Base-by-base conservation (phyloP, 768 basidiomycete species). In the Kwoniella sp. region DNA sequence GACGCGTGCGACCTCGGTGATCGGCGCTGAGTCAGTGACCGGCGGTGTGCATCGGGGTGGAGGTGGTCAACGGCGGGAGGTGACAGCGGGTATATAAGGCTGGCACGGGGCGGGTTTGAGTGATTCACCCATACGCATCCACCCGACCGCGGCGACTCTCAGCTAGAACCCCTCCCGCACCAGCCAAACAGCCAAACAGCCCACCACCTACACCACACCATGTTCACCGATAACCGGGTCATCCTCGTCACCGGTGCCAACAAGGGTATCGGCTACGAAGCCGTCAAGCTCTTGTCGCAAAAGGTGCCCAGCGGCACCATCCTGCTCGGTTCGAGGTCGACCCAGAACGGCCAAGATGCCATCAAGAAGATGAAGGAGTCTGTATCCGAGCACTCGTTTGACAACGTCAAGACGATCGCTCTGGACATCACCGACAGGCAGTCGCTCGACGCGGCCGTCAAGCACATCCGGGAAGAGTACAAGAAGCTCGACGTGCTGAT, bases 161-260 rank as follows among this genome's bases (percentile, higher is more conserved):
- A n/a, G n/a, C n/a, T n/a, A n/a, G n/a, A n/a, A n/a, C n/a, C n/a
- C n/a, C n/a, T n/a, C n/a, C n/a, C n/a, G n/a, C n/a, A n/a, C n/a
- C n/a, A n/a, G n/a, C n/a, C n/a, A n/a, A n/a, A n/a, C n/a, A n/a
- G n/a, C n/a, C n/a, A n/a, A n/a, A n/a, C n/a, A n/a, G n/a, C n/a
- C 32, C 32, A 33, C 32, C 32, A 33, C 32, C 38, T 14, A 39
- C 38, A 39, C 8, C 38, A n/a, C 9, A 39, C 38, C 10, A 39
- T 39, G 38, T 39, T 20, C 38, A 8, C 9, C 14, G n/a, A n/a
- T n/a, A n/a, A n/a, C n/a, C 38, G 38, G 22, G 25, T 38, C 17
- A 42, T 56, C 36, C 48, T 56, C 10, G 49, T 60, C 46, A 60
- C 58, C 28, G 58, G 58, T 19, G 53, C 53, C 26, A 60, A 60